Conservation (phyloP, 495 filamentous ascomycete species). For the Penicillium desertorum region DNA sequence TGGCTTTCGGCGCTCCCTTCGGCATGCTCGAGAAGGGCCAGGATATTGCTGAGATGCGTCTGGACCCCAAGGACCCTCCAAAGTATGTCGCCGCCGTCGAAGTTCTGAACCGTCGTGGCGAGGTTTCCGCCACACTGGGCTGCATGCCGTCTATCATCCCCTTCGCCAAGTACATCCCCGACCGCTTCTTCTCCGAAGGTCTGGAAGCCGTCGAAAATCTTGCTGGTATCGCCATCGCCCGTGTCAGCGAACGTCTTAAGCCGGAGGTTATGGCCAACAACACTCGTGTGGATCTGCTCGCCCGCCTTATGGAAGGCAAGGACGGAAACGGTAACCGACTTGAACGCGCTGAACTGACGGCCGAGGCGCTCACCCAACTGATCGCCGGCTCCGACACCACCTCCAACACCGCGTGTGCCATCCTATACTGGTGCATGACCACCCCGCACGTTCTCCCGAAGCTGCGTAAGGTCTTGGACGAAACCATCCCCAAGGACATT, state of each 20-base stretch:
- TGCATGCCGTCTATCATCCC: conserved; percentile 48
- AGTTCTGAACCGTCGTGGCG: conserved; percentile 56
- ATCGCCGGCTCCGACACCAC: conserved; percentile 92
- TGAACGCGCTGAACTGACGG: conserved; percentile 75
- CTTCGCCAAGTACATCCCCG: conserved; percentile 53
- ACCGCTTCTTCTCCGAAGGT: conserved; percentile 53
- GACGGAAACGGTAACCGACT: conserved; percentile 75
- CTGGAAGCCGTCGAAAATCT: conserved; percentile 50
- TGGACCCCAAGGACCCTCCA: conserved; percentile 42
- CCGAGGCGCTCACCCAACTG: conserved; percentile 84
- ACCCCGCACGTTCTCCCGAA: conserved; percentile 71
- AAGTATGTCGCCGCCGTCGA: conserved; percentile 53
- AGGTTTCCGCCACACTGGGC: conserved; percentile 53
- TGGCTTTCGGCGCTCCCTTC: conserved; percentile 56
- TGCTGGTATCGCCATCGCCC: conserved; percentile 69
- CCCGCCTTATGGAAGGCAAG: conserved; percentile 81
- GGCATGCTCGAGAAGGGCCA: conserved; percentile 53
- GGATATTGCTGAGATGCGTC: conserved; percentile 62
- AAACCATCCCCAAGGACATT: conserved; percentile 56
- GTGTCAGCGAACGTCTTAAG: conserved; percentile 71
- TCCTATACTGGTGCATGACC: conserved; percentile 71
- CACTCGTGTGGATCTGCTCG: conserved; percentile 75
- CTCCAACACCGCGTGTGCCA: conserved; percentile 82
- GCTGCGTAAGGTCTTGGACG: conserved; percentile 71
- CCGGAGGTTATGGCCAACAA: conserved; percentile 56